These are phyloP conservation scores for Sporisorium reilianum DNA, from an alignment of 1,284 basidiomycete genomes.

Conservation along the genomic window DNA sequence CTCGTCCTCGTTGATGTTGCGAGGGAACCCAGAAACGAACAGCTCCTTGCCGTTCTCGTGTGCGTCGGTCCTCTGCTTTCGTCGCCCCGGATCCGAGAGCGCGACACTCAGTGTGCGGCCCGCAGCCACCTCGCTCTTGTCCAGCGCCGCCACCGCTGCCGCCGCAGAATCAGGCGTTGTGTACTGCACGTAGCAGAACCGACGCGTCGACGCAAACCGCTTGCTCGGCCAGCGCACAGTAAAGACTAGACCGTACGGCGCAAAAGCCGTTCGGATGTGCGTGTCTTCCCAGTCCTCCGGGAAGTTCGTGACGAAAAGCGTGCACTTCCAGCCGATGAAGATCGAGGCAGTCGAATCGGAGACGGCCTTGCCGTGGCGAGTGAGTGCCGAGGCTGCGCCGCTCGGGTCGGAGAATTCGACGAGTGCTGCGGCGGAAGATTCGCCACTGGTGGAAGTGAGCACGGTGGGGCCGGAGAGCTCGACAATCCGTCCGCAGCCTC, in stretches of 20 bases:
- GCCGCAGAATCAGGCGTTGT: constrained; percentile 84
- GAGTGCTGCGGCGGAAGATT: constrained; percentile 63
- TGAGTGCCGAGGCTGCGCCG: constrained; percentile 82
- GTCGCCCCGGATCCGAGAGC: constrained; percentile 89
- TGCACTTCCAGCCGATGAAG: constrained; percentile 91
- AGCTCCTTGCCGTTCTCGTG: constrained; percentile 83
- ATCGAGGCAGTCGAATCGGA: constrained; percentile 77
- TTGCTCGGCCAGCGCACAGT: constrained; percentile 98
- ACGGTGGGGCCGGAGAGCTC: constrained; percentile 56
- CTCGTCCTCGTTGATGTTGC: constrained; percentile 79
- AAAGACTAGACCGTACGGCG: constrained; percentile 86
- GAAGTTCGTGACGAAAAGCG: constrained; percentile 96
- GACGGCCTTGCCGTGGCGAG: constrained; percentile 90
- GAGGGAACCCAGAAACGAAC: constrained; percentile 85
- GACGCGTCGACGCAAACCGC: constrained; percentile 87
- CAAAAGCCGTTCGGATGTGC: constrained; percentile 80
- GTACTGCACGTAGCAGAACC: constrained; percentile 96
- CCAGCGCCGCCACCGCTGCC: constrained; percentile 80
- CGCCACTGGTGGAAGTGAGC: constrained; percentile 39
- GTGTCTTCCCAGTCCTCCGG: constrained; percentile 84
- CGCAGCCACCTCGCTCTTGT: constrained; percentile 77
- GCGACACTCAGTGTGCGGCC: constrained; percentile 80
- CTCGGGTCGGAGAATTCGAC: constrained; percentile 69
- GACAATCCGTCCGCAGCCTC: constrained; percentile 73
- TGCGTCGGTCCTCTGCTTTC: constrained; percentile 87